Evolutionary conservation across 2,329 filamentous ascomycete species (phyloP).

Genomic region (Aspergillus luchuensis): DNA sequence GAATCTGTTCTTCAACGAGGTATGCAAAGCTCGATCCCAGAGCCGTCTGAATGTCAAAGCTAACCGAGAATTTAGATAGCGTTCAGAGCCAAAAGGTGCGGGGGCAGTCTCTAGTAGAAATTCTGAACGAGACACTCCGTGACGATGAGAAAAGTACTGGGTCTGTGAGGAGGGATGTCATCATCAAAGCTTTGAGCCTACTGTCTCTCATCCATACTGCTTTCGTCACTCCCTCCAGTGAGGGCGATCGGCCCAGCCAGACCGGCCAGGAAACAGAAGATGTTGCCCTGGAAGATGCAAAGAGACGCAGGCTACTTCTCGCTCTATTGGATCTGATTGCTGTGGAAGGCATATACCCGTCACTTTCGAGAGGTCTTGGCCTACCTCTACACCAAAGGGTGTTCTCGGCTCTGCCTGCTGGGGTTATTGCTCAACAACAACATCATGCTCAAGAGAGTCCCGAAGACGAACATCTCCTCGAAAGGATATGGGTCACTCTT

Average conservation of each 20-base stretch:
- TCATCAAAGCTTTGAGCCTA: slow-evolving; percentile 37
- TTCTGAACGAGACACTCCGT: slow-evolving; percentile 26
- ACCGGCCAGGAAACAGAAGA: slow-evolving; percentile 25
- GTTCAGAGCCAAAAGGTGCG: slow-evolving; percentile 37
- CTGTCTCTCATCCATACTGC: slow-evolving; percentile 39
- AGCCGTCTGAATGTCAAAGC: slow-evolving; percentile 20
- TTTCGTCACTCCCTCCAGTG: slow-evolving; percentile 31
- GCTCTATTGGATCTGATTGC: slow-evolving; percentile 47
- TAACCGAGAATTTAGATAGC: slow-evolving; percentile 38
- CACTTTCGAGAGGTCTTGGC: slow-evolving; percentile 45
- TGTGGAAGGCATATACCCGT: slow-evolving; percentile 49
- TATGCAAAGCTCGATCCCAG: slow-evolving; percentile 30
- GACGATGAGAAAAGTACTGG: slow-evolving; percentile 18
- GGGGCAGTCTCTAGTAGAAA: slow-evolving; percentile 39
- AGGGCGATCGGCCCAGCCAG: slow-evolving; percentile 10
- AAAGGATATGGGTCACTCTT: slow-evolving; percentile 32
- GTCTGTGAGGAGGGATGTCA: slow-evolving; percentile 30
- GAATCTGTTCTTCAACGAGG: slow-evolving; percentile 45
- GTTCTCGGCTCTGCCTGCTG: slow-evolving; percentile 46
- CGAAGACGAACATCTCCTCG: slow-evolving; percentile 34
- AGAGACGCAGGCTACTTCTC: slow-evolving; percentile 42
- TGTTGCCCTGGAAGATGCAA: slow-evolving; percentile 44
- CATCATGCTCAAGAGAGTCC: slow-evolving; percentile 23
- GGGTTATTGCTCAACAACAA: slow-evolving; percentile 44
- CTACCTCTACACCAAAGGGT: slow-evolving; percentile 48